Base-by-base conservation (phyloP, 371 early-diverging fungal genomes). In the Mortierella sp. region DNA sequence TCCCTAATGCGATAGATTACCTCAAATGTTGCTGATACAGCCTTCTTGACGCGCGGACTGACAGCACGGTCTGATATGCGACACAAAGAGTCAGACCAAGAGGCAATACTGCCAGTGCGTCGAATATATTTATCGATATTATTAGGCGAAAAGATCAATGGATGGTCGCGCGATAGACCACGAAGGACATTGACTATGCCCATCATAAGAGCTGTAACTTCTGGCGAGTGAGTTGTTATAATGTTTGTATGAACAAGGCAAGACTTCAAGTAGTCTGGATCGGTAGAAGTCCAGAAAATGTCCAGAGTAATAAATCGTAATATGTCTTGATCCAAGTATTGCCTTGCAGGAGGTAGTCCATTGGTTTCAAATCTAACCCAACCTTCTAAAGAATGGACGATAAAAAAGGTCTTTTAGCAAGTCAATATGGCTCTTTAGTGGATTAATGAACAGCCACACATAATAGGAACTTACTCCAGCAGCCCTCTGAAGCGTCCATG, bases 111-210 rank as follows among this genome's bases (percentile, higher is more conserved):
- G 10, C 19, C 8, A 19, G 53, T 54, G 2, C 26, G 28, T 0
- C 28, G 3, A 26, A 35, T 19, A 26, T 59, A 68, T 6, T 45
- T 45, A 1, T 58, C 8, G 29, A 64, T 59, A 10, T 37, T 23
- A 15, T 26, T 67, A 12, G 68, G 54, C 1, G 68, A 64, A 29
- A 74, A 74, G 23, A 74, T 60, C 13, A 74, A 31, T 0, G 74
- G 68, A 37, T 68, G 54, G 3, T 68, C 58, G 0, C 31, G 37
- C 19, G 31, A 34, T 0, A 74, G 55, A 2, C 40, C 0, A 3
- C 17, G 10, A 4, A 68, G 53, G 0, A 60, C n/a, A 13, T 15
- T 23, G 1, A 4, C n/a, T 15, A 74, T 40, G 31, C 63, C 68
- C 19, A 58, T 40, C 45, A 49, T 31, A 10, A 63, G 53, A 19